These are phyloP conservation scores for Arxiozyma heterogenica DNA, from an alignment of 1,139 yeast genomes.

Conservation along the genomic window DNA sequence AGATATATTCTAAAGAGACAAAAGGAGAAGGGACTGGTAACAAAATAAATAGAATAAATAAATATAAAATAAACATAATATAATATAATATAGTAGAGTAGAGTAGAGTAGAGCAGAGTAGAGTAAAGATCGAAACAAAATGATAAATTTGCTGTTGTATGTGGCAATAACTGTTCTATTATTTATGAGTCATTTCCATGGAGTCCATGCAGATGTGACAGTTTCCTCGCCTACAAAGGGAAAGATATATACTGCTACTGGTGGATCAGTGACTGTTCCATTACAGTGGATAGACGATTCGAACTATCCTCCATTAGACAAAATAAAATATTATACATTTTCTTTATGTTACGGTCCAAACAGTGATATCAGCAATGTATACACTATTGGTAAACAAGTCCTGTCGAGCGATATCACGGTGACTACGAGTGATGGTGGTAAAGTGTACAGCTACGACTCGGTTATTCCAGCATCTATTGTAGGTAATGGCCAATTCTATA, in stretches of 20 bases:
- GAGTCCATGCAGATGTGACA: conserved; percentile 40
- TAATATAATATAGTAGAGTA: no score
- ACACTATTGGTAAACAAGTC: conserved; percentile 28
- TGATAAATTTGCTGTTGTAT: background rate
- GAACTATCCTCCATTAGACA: conserved; percentile 38
- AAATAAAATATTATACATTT: conserved; percentile 43
- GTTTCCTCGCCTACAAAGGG: conserved; percentile 45
- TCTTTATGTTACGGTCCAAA: conserved; percentile 63
- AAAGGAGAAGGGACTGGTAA: no score
- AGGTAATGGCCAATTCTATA: conserved; percentile 56
- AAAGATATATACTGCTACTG: conserved; percentile 41
- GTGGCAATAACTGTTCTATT: background rate
- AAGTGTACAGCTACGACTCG: conserved; percentile 34
- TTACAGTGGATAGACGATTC: conserved; percentile 58
- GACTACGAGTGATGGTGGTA: conserved; percentile 4
- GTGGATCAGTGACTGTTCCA: conserved; percentile 40
- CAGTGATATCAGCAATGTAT: conserved; percentile 37
- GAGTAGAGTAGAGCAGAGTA: background rate
- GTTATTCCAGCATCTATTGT: conserved; percentile 38
- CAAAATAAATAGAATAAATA: no score
- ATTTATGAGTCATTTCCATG: background rate
- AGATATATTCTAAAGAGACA: no score
- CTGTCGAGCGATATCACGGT: conserved; percentile 23
- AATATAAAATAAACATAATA: no score
- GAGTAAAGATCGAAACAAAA: background rate